phyloP scores from a whole-genome alignment of 2,329 filamentous ascomycete genomes.

The Colletotrichum zoysiae region DNA sequence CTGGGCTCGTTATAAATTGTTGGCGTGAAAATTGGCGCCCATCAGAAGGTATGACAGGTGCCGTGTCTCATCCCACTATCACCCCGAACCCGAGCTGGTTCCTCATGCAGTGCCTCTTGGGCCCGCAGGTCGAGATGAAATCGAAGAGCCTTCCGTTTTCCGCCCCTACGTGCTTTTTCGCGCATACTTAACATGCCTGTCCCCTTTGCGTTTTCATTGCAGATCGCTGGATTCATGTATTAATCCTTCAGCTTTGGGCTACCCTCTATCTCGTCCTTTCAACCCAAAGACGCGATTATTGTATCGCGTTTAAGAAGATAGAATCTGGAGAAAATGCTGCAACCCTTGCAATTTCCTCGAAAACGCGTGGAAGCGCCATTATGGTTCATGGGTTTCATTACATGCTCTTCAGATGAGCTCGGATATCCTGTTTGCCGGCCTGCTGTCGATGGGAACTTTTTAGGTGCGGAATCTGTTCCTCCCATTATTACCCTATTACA shows the following conservation, averaged over 20 bases:
- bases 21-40: not conserved
- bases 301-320: not conserved
- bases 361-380: not conserved
- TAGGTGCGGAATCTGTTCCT: not conserved
- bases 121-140: slow-evolving; percentile 8
- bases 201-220: not conserved
- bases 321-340: not conserved
- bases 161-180: not conserved
- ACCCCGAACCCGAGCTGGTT: not conserved
- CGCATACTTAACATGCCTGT: not conserved
- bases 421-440: not conserved
- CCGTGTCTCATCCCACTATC: not conserved
- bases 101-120: not conserved
- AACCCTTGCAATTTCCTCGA: not conserved
- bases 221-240: slow-evolving; percentile 7
- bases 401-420: not conserved
- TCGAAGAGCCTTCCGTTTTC: not conserved
- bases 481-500: not conserved
- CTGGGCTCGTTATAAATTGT: not conserved
- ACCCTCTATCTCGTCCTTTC: not conserved
- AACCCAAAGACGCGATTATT: not conserved
- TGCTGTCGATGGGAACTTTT: not conserved
- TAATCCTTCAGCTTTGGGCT: not conserved
- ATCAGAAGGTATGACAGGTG: not conserved
- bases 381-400: not conserved